Evolutionary conservation across 345 rosid genomes (phyloP).

Genomic region (Linum usitatissimum): DNA sequence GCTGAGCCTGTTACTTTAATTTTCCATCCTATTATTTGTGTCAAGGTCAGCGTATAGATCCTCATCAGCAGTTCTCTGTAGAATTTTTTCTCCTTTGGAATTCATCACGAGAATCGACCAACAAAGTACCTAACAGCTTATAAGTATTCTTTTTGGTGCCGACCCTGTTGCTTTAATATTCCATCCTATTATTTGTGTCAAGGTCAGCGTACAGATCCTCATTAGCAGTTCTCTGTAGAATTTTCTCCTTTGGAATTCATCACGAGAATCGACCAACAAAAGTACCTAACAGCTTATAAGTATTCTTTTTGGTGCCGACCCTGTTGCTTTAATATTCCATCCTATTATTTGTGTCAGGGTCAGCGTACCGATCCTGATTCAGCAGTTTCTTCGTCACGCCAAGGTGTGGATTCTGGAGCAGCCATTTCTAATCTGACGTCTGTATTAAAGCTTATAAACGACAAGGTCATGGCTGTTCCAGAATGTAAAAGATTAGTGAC

Average conservation of each 20-base stretch:
- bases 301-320: not conserved
- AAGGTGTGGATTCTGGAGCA: conserved; percentile 73
- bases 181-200: conserved; percentile 21
- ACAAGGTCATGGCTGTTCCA: conserved; percentile 71
- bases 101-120: no score
- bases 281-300: not conserved
- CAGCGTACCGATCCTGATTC: conserved; percentile 83
- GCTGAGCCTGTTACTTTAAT: no score
- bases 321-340: not conserved
- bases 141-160: not conserved
- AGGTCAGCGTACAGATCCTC: conserved; percentile 68
- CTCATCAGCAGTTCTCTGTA: no score
- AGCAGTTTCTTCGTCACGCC: conserved; percentile 79
- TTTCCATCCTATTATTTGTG: no score
- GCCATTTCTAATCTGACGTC: conserved; percentile 71
- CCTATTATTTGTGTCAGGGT: conserved; percentile 39
- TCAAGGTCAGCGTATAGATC: no score
- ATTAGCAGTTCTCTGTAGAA: no score
- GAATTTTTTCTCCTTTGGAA: no score
- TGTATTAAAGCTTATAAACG: conserved; percentile 70
- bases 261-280: no score
- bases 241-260: no score
- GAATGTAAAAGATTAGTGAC: conserved; percentile 80
- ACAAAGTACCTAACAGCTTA: no score
- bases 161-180: not conserved